phyloP scores from a whole-genome alignment of 148 eudicot species.

The Hydrangea macrophylla region DNA sequence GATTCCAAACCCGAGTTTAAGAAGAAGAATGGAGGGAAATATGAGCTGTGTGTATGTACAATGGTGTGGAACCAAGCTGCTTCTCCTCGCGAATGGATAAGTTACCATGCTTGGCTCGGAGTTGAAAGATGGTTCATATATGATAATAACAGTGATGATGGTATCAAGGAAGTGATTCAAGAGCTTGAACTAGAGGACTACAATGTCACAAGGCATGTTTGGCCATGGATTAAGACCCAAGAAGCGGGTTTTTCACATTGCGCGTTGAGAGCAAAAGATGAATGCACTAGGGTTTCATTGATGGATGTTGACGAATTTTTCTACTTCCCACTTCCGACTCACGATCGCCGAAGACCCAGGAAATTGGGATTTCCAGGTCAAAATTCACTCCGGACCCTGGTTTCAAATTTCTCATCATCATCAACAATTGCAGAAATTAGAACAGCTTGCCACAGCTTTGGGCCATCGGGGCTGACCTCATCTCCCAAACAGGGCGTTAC shows the following conservation, averaged over 20 bases:
- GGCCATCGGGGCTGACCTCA: slow-evolving; percentile 77
- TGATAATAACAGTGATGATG: slow-evolving; percentile 90
- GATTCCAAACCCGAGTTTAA: not conserved
- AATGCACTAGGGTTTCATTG: slow-evolving; percentile 84
- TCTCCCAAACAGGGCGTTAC: slow-evolving; percentile 64
- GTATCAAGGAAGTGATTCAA: slow-evolving; percentile 38
- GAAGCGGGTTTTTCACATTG: slow-evolving; percentile 98
- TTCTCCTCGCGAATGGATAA: slow-evolving; percentile 75
- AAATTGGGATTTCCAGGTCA: slow-evolving; percentile 28
- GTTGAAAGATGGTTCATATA: slow-evolving; percentile 89
- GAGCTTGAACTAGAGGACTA: slow-evolving; percentile 57
- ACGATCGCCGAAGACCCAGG: slow-evolving; percentile 9
- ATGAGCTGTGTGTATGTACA: slow-evolving; percentile 83
- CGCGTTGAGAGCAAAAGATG: slow-evolving; percentile 60
- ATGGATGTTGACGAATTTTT: slow-evolving; percentile 93
- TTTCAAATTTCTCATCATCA: slow-evolving; percentile 42
- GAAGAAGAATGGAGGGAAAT: slow-evolving; percentile 27
- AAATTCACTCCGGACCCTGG: slow-evolving; percentile 44
- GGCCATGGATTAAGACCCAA: slow-evolving; percentile 99
- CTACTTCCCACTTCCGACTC: too few species aligned
- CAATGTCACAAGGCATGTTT: slow-evolving; percentile 66
- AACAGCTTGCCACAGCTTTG: slow-evolving; percentile 82
- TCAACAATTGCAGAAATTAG: slow-evolving; percentile 70
- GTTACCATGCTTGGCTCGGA: slow-evolving; percentile 87
- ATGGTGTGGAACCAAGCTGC: slow-evolving; percentile 98